phyloP scores from a whole-genome alignment of 257 asterid genomes.

The Solanum rostratum region DNA sequence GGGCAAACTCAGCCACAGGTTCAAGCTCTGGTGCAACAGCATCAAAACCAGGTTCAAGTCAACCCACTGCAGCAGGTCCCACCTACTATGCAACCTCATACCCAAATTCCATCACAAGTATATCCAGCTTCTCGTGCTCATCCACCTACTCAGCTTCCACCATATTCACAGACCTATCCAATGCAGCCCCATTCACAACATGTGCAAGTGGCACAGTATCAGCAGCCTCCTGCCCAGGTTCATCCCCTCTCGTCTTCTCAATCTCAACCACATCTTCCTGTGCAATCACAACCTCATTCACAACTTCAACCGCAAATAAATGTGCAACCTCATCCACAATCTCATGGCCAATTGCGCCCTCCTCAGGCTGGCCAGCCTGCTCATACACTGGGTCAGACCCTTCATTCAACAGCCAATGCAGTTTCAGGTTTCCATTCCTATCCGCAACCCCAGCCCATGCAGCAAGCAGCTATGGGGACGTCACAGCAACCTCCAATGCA shows the following conservation, averaged over 20 bases:
- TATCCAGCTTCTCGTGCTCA: slow-evolving; percentile 26
- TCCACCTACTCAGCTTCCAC: slow-evolving; percentile 33
- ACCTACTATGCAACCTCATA: slow-evolving; percentile 35
- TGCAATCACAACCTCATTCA: slow-evolving; percentile 14
- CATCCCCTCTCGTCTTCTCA: slow-evolving; percentile 32
- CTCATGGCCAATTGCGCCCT: slow-evolving; percentile 32
- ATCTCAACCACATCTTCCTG: slow-evolving; percentile 27
- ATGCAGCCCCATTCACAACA: slow-evolving; percentile 42
- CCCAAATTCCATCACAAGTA: slow-evolving; percentile 31
- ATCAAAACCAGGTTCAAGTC: slow-evolving; percentile 26
- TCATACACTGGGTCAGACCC: slow-evolving; percentile 25
- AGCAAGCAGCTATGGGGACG: slow-evolving; percentile 34
- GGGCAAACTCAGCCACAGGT: slow-evolving; percentile 15
- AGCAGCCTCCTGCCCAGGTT: slow-evolving; percentile 34
- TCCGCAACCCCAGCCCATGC: slow-evolving; percentile 48
- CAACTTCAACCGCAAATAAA: slow-evolving; percentile 41
- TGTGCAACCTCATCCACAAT: slow-evolving; percentile 23
- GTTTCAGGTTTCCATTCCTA: slow-evolving; percentile 60
- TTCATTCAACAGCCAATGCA: slow-evolving; percentile 33
- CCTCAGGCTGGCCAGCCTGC: slow-evolving; percentile 44
- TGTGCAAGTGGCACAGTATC: slow-evolving; percentile 45
- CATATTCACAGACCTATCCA: slow-evolving; percentile 30
- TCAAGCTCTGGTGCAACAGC: slow-evolving; percentile 7
- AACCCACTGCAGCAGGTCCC: slow-evolving; percentile 29
- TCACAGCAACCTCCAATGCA: slow-evolving; percentile 34